These are phyloP conservation scores for Boletus rubescentipes DNA, from an alignment of 768 basidiomycete genomes.

Conservation along the genomic window DNA sequence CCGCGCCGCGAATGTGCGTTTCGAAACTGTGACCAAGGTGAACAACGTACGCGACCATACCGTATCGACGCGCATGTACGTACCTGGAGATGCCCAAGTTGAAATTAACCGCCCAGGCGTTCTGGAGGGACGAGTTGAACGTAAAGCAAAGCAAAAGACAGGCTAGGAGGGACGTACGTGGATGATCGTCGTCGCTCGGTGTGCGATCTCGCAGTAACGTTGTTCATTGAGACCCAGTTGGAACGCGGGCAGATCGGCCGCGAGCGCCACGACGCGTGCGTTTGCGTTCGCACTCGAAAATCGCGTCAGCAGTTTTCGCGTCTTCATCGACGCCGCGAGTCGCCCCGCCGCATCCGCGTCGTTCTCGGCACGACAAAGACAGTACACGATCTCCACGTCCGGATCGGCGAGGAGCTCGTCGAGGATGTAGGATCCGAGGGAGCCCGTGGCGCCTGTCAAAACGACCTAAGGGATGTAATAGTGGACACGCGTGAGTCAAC, in stretches of 20 bases:
- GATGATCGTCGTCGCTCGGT: constrained; percentile 43
- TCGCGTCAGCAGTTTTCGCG: constrained; percentile 31
- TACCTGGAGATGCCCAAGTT: constrained; percentile 36
- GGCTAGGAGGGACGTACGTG: constrained; percentile 33
- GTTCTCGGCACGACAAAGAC: constrained; percentile 48
- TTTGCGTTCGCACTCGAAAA: not conserved
- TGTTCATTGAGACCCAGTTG: constrained; percentile 40
- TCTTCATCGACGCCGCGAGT: constrained; percentile 40
- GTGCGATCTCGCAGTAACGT: constrained; percentile 37
- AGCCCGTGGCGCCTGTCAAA: constrained; percentile 54
- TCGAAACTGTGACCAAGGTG: constrained; percentile 34
- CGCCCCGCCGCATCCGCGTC: constrained; percentile 44
- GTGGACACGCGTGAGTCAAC: not conserved
- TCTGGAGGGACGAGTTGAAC: constrained; percentile 28
- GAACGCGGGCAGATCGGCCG: constrained; percentile 41
- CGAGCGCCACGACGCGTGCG: constrained; percentile 39
- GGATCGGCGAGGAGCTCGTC: constrained; percentile 39
- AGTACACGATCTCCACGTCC: constrained; percentile 43
- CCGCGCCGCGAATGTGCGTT: constrained; percentile 47
- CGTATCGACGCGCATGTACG: not conserved
- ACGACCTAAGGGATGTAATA: constrained; percentile 23
- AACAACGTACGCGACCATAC: not conserved
- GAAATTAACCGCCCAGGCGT: constrained; percentile 61
- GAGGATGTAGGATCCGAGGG: constrained; percentile 55
- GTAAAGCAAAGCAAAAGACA: not conserved